Base-by-base conservation (phyloP, 2,329 filamentous ascomycete species). In the Monosporascus sp. region DNA sequence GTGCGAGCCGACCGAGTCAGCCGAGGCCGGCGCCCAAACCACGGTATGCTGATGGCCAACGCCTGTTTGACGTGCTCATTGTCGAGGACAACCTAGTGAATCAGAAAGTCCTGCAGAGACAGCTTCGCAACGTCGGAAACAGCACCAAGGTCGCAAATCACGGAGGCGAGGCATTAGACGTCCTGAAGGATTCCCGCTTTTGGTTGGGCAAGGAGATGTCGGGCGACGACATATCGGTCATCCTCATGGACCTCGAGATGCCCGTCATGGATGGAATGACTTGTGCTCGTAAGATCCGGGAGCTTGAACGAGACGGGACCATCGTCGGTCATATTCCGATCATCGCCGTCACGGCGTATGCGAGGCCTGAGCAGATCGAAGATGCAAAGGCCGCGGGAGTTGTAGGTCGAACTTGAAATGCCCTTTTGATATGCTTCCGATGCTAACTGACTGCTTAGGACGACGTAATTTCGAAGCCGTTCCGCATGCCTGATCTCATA, bases 191-290 rank as follows among this genome's bases (percentile, higher is more conserved):
- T 48, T 84, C 82, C 8, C 73, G 75, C 6, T 84, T 80, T 64
- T 84, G 82, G 82, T 65, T 67, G 22, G 76, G 76, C 16, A 70
- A 76, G 8, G 75, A 77, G 56, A 55, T 68, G 17, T 69, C 74
- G 16, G 77, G 77, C 2, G 69, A 76, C 8, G 78, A 84, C 48
- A 77, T 89, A 24, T 82, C 83, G 8, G 77, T 91, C 46, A 85
- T 92, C 14, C 69, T 92, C 6, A 91, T 92, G 88, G 89, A 92
- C 64, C 76, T 91, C 48, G 88, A 91, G 63, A 92, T 92, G 88
- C 88, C 88, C 1, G 79, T 91, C 44, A 91, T 91, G 88, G 87
- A 92, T 62, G 89, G 89, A 37, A 81, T 89, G 68, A 87, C 86
- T 2, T 90, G 88, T 58, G 85, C 88, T 14, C 77, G 79, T 43